A percentile compares a stretch with the other conserved stretches of the same genome.
Conservation (phyloP, 78 protist species). For the Chrysochromulina tobinii region DNA sequence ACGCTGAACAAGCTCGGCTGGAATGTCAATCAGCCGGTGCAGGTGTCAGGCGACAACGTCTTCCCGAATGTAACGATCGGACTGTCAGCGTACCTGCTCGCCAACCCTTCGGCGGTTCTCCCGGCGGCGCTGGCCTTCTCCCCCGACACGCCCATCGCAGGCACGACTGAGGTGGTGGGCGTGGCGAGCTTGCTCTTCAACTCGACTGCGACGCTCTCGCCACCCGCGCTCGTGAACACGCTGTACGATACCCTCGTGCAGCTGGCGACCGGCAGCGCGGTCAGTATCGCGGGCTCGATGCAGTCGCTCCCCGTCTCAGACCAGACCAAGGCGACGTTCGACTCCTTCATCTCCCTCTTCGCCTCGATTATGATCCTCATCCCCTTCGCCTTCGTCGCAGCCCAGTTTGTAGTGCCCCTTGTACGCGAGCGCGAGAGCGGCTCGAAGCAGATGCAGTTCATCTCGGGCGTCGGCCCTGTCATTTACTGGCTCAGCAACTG, state of each 20-base stretch:
- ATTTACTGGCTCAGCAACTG: conserved; percentile 37
- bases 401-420: neutral
- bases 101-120: neutral
- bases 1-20: neutral
- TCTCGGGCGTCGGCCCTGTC: conserved; percentile 44
- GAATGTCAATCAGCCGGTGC: neutral
- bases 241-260: neutral
- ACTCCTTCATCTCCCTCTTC: neutral
- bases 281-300: neutral
- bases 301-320: neutral
- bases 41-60: too few species aligned
- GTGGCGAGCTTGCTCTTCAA: neutral
- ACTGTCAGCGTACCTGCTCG: neutral
- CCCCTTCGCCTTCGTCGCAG: conserved; percentile 49
- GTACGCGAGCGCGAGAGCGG: conserved; percentile 45
- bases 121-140: too few species aligned
- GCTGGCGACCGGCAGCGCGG: too few species aligned
- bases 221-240: neutral
- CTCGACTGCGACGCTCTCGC: neutral
- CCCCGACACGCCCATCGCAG: too few species aligned
- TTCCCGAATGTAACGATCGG: neutral
- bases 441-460: conserved; percentile 62
- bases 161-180: neutral
- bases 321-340: too few species aligned
- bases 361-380: conserved; percentile 31